A percentile compares a stretch with the other conserved stretches of the same genome.
Evolutionary conservation across 164 flowering plant genomes (phyloP).

Genomic region (Magnolia officinalis): DNA sequence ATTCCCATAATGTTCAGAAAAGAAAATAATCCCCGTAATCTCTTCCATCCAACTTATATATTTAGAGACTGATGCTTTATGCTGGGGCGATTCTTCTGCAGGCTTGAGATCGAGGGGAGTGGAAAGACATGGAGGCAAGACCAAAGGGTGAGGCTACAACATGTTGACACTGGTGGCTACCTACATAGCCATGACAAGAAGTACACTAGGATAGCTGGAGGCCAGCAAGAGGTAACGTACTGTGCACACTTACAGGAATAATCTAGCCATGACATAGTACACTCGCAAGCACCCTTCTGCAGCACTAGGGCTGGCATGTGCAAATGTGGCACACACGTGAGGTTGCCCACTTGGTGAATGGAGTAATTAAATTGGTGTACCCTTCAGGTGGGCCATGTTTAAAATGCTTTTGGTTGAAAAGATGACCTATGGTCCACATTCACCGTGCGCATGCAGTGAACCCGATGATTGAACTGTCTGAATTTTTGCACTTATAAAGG

Average conservation of each 20-base stretch:
- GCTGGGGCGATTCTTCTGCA: constrained; percentile 18
- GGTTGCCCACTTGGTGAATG: too few species aligned
- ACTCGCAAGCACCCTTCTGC: too few species aligned
- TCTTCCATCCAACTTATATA: background rate
- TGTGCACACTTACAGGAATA: background rate
- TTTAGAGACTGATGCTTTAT: background rate
- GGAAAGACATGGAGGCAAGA: constrained; percentile 95
- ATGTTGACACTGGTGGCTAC: constrained; percentile 84
- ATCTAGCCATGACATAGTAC: background rate
- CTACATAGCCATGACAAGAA: constrained; percentile 97
- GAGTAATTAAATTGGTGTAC: too few species aligned
- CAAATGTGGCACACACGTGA: too few species aligned
- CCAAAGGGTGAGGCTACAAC: constrained; percentile 86
- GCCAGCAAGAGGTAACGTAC: constrained; percentile 89
- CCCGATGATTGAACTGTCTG: background rate
- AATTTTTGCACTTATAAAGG: background rate
- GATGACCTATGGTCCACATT: too few species aligned
- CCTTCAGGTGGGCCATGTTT: too few species aligned
- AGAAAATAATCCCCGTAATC: too few species aligned
- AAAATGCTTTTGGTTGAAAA: too few species aligned
- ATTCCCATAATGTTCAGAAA: too few species aligned
- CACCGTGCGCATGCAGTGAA: background rate
- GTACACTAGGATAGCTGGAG: constrained; percentile 84
- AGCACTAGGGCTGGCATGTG: too few species aligned
- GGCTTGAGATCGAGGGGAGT: constrained; percentile 83